Evolutionary conservation across 106 monocot species (phyloP), one percentile per base, ranked within the genome.

Genomic region (Hemerocallis citrina): DNA sequence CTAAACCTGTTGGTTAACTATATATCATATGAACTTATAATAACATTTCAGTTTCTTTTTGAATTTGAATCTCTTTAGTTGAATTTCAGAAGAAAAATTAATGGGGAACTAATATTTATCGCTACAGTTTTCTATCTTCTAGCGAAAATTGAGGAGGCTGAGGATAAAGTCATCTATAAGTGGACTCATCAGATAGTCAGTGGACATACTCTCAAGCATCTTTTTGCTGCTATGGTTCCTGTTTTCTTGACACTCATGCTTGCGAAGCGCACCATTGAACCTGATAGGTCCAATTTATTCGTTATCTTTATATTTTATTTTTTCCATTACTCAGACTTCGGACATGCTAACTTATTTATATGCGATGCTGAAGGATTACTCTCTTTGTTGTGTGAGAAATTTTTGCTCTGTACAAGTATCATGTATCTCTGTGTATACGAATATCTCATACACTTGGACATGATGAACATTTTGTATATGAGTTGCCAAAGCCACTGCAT

Each of bases 201-300:
- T 72, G 96, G 96, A 14, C 91, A 98, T 68, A 98, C 96, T 13
- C 79, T 98, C 25, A 98, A 98, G 72, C 96, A 98, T 73, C 68
- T 98, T 9, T 81, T 50, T 75, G 87, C 91, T 35, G 91, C 95
- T 40, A 84, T 91, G 86, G 95, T 96, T 63, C 95, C 95, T 60
- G 68, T 96, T 77, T 96, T 89, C 74, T 76, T 89, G 75, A 69
- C 89, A 27, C 65, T 94, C 20, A 89, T 96, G 95, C 90, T 96
- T 64, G 90, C 90, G 22, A 86, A 81, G 68, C 78, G 95, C 71
- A 77, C 28, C 30, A 67, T 77, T 63, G 81, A 84, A 72, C 59
- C 79, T 31, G 83, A 96, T 8, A 84, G 90, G 95, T 90, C 74
- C 31, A 16, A 17, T 50, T 68, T 42, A 59, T 58, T 64, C 30